Evolutionary conservation across 2,329 filamentous ascomycete species (phyloP).

Genomic region (Pestalotiopsis sp.): DNA sequence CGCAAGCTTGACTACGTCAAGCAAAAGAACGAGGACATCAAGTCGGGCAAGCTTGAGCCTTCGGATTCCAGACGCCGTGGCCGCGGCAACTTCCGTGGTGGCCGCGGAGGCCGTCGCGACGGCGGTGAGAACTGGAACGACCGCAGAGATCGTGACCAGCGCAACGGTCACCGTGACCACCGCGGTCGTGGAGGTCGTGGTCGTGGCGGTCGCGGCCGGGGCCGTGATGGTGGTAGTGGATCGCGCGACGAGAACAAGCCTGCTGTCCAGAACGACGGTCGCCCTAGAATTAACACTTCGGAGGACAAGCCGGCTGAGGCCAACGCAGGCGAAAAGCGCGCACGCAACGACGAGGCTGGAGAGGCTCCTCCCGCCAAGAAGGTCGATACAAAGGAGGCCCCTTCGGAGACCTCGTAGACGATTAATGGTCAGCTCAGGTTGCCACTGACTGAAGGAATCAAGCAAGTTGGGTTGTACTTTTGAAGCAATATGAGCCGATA

Average conservation of each 20-base stretch:
- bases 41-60: slow-evolving; percentile 69
- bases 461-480: too few species aligned
- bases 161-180: slow-evolving; percentile 58
- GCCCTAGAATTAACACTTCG: slow-evolving; percentile 49
- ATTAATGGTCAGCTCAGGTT: background rate
- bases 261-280: slow-evolving; percentile 32
- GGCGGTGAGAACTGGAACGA: slow-evolving; percentile 66
- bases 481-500: too few species aligned
- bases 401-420: slow-evolving; percentile 24
- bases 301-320: slow-evolving; percentile 32
- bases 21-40: slow-evolving; percentile 75
- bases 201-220: slow-evolving; percentile 37
- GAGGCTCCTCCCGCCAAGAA: slow-evolving; percentile 63
- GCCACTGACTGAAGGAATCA: background rate
- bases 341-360: slow-evolving; percentile 49
- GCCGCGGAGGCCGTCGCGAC: slow-evolving; percentile 43
- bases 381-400: slow-evolving; percentile 55
- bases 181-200: slow-evolving; percentile 42
- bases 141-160: slow-evolving; percentile 64
- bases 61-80: slow-evolving; percentile 39
- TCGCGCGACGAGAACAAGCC: slow-evolving; percentile 29
- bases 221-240: slow-evolving; percentile 44
- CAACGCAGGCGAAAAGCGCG: slow-evolving; percentile 53
- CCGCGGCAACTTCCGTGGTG: slow-evolving; percentile 33
- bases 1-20: slow-evolving; percentile 86